These are phyloP conservation scores for Cadophora sp. DNA, from an alignment of 2,329 filamentous ascomycete species.

Conservation along the genomic window DNA sequence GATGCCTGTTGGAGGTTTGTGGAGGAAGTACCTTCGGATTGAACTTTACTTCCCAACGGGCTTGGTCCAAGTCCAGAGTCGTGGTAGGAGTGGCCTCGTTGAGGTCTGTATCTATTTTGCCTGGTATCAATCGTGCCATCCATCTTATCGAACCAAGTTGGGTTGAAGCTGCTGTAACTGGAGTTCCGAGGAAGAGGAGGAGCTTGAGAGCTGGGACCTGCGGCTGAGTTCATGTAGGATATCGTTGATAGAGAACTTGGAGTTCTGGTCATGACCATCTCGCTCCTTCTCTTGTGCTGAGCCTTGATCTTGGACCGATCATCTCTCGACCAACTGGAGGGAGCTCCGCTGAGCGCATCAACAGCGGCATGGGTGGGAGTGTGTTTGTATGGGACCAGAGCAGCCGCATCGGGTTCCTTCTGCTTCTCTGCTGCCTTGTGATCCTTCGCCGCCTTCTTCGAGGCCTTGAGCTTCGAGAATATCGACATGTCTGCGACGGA, in stretches of 20 bases:
- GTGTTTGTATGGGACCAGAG: conserved; percentile 61
- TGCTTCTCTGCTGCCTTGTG: conserved; percentile 56
- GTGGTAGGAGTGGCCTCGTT: conserved; percentile 37
- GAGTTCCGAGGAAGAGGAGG: conserved; percentile 35
- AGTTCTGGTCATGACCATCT: conserved; percentile 40
- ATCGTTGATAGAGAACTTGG: conserved; percentile 36
- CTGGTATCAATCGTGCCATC: conserved; percentile 29
- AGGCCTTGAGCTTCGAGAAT: conserved; percentile 59
- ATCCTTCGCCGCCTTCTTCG: conserved; percentile 62
- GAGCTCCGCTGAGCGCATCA: conserved; percentile 63
- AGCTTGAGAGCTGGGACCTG: conserved; percentile 26
- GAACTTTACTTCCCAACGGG: conserved; percentile 39
- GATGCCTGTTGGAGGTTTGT: conserved; percentile 11
- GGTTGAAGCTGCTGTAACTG: conserved; percentile 41
- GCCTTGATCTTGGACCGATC: conserved; percentile 44
- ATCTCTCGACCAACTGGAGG: conserved; percentile 56
- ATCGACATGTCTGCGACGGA: conserved; percentile 57
- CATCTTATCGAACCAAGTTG: conserved; percentile 41
- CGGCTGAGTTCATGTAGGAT: conserved; percentile 32
- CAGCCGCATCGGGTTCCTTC: conserved; percentile 46
- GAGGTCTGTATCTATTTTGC: conserved; percentile 28
- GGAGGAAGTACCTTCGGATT: conserved; percentile 41
- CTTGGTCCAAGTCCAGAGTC: conserved; percentile 43
- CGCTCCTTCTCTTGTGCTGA: conserved; percentile 42
- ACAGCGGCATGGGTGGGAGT: conserved; percentile 66